Evolutionary conservation across 2,329 filamentous ascomycete genomes (phyloP), one percentile per base, ranked within the genome.

Genomic region (Ceratocystis harringtonii): DNA sequence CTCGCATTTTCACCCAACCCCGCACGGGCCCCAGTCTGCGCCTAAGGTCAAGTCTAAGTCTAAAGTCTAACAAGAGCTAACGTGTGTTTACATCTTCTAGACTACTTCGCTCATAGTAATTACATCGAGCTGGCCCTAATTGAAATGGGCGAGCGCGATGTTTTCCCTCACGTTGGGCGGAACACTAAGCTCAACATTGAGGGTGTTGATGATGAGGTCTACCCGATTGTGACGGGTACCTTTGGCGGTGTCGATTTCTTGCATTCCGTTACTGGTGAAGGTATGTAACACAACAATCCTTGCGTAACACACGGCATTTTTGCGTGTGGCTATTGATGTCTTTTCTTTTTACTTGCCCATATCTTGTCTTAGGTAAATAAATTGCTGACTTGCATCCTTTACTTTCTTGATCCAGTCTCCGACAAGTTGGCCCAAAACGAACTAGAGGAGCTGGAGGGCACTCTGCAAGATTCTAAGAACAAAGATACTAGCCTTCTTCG

Each of bases 201-300:
- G 43, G 90, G 88, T 57, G 86, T 83, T 66, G 79, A 80, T 25
- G 73, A 79, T 43, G 72, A 80, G 3, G 89, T 96, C 68, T 96
- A 88, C 71, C 92, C 92, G 5, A 78, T 92, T 68, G 82, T 95
- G 57, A 96, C 92, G 1, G 92, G 92, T 67, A 96, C 92, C 5
- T 96, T 96, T 75, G 92, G 92, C 68, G 92, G 92, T 69, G 92
- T 96, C 15, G 92, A 96, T 72, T 96, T 96, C 76, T 78, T 96
- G 68, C 90, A 95, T 77, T 94, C 89, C 0, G 91, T 95, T 36
- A 89, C 83, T 58, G 83, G 84, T 67, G 84, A 86, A 77, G 78
- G 80, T 81, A 69, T n/a, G 74, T 63, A 52, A 52, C 48, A 52
- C 48, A 52, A 52, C 10, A 52, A n/a, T 52, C n/a, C 25, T 17